A percentile compares a stretch with the other conserved stretches of the same genome.
Evolutionary conservation across 805 yeast genomes (phyloP).

Genomic region (Danielia reshetovae): DNA sequence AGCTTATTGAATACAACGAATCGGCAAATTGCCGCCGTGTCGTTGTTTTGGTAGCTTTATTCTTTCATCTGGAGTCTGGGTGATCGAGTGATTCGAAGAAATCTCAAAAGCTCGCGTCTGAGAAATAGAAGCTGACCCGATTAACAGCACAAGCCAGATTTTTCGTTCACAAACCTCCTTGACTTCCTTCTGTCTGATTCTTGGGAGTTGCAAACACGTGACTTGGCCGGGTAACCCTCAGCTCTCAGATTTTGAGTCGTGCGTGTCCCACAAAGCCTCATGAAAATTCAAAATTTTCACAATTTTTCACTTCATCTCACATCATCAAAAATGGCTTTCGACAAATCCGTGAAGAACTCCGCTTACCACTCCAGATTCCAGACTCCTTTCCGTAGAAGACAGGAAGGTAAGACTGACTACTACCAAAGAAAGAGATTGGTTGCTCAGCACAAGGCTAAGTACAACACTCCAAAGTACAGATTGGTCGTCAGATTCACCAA

Average conservation of each 20-base stretch:
- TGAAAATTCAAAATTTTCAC: background rate
- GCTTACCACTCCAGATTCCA: slow-evolving; percentile 99
- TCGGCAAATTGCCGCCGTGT: too few relatives aligned
- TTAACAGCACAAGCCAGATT: too few relatives aligned
- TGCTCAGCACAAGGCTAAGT: slow-evolving; percentile 99
- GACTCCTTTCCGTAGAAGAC: slow-evolving; percentile 99
- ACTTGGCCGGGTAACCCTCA: too few relatives aligned
- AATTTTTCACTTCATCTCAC: slow-evolving; percentile 4
- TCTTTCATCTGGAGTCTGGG: too few relatives aligned
- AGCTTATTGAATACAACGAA: too few relatives aligned
- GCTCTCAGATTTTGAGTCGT: background rate
- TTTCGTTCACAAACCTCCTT: too few relatives aligned
- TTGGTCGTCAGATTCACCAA: slow-evolving; percentile 99
- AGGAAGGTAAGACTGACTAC: slow-evolving; percentile 99
- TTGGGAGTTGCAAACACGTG: too few relatives aligned
- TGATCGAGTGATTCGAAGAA: too few relatives aligned
- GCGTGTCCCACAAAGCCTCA: background rate
- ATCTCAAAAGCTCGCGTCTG: too few relatives aligned
- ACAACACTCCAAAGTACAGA: slow-evolving; percentile 99
- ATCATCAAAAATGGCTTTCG: slow-evolving; percentile 65
- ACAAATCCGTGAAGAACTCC: slow-evolving; percentile 65
- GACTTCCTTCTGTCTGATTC: too few relatives aligned
- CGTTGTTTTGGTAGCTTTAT: too few relatives aligned
- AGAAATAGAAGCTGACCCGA: too few relatives aligned
- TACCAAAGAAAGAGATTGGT: slow-evolving; percentile 99